Evolutionary conservation across 164 flowering plant genomes (phyloP).

Genomic region (Euptelea pleiosperma): DNA sequence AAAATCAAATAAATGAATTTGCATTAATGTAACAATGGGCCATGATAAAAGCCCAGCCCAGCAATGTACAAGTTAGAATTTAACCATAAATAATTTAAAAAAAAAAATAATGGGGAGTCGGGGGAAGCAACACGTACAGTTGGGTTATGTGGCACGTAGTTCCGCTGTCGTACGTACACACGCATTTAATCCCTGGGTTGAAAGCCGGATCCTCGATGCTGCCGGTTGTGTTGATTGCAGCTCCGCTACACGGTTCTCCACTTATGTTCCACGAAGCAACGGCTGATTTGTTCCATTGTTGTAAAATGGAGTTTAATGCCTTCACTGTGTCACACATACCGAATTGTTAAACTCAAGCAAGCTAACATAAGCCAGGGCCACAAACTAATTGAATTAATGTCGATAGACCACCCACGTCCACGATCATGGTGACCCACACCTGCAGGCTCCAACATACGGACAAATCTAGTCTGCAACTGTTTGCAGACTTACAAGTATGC

Average conservation of each 20-base stretch:
- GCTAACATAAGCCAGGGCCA: no score
- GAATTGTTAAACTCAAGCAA: no score
- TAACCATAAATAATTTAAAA: not conserved
- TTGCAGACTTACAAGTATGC: no score
- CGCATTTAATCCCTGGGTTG: slow-evolving; percentile 22
- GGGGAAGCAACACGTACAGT: slow-evolving; percentile 7
- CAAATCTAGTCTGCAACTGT: no score
- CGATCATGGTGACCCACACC: no score
- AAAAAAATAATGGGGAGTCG: not conserved
- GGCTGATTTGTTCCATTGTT: slow-evolving; percentile 8
- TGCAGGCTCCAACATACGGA: no score
- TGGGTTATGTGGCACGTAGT: slow-evolving; percentile 21
- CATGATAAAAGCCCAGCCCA: no score
- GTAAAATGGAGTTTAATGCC: no score
- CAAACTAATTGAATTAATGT: no score
- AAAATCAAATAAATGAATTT: not conserved
- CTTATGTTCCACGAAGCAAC: slow-evolving; percentile 19
- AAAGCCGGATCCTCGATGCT: slow-evolving; percentile 2
- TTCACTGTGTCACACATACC: no score
- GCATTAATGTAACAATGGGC: not conserved
- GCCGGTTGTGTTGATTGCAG: slow-evolving; percentile 8
- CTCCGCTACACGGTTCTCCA: slow-evolving; percentile 22
- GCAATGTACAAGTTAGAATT: no score
- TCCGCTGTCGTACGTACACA: slow-evolving; percentile 3
- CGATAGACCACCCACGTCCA: no score